A percentile compares a stretch with the other conserved stretches of the same genome.
phyloP scores from a whole-genome alignment of 176 grass and related monocot genomes.

The bread wheat (Triticum aestivum) region DNA sequence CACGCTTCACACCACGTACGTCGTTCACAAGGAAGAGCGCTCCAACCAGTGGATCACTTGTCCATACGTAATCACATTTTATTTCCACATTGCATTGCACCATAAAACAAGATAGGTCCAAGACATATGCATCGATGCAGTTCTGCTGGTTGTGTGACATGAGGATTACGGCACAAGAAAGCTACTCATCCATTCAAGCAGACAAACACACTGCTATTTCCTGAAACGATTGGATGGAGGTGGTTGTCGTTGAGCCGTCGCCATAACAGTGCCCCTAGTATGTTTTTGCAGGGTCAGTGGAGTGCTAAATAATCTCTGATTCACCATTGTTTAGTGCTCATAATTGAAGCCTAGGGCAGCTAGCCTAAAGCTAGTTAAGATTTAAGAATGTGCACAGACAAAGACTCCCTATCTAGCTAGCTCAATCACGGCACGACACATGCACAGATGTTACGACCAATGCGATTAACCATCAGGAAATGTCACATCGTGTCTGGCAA shows the following conservation, averaged over 20 bases:
- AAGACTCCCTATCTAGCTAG: conserved; percentile 5
- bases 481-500: neutral
- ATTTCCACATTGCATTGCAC: neutral
- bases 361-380: neutral
- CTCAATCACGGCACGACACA: neutral
- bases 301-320: conserved; percentile 17
- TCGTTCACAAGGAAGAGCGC: too few relatives aligned
- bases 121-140: neutral
- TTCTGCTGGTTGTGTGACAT: neutral
- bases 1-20: too few relatives aligned
- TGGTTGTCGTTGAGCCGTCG: conserved; percentile 30
- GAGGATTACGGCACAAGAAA: too few relatives aligned
- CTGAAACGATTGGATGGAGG: neutral
- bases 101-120: neutral
- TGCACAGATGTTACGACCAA: neutral
- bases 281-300: conserved; percentile 4
- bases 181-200: too few relatives aligned
- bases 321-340: conserved; percentile 28
- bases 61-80: neutral
- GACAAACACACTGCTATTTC: neutral
- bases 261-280: neutral
- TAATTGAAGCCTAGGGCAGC: conserved; percentile 43
- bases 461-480: conserved; percentile 2
- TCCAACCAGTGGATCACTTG: neutral
- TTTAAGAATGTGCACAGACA: neutral